A percentile compares a stretch with the other conserved stretches of the same genome.
phyloP scores from a whole-genome alignment of 345 rosid genomes.

The Ailanthus altissimus region DNA sequence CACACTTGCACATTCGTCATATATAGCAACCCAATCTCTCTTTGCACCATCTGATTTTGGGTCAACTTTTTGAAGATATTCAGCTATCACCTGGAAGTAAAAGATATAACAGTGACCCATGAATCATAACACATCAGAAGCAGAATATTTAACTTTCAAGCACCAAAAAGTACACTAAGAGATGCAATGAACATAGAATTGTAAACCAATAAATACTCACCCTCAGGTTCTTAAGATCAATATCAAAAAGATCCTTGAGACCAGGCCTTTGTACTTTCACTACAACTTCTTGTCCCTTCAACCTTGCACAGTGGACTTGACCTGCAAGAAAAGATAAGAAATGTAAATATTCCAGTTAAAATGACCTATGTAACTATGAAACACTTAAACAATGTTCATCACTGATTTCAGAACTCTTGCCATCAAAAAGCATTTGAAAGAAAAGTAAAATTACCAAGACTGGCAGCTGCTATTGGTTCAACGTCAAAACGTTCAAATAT shows the following conservation, averaged over 20 bases:
- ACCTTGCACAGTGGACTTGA: slow-evolving; percentile 92
- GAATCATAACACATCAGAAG: slow-evolving; percentile 18
- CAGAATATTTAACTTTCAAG: background rate
- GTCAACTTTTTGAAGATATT: slow-evolving; percentile 94
- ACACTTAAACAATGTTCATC: background rate
- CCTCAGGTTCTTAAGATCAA: slow-evolving; percentile 95
- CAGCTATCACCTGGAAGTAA: slow-evolving; percentile 77
- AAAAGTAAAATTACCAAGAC: slow-evolving; percentile 69
- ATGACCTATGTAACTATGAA: slow-evolving; percentile 7
- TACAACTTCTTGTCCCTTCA: slow-evolving; percentile 90
- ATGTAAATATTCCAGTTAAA: background rate
- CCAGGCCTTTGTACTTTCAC: slow-evolving; percentile 98
- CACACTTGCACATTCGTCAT: slow-evolving; percentile 96
- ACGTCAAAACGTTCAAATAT: slow-evolving; percentile 78
- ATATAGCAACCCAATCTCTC: slow-evolving; percentile 99
- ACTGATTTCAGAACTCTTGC: slow-evolving; percentile 10
- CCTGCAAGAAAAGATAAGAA: slow-evolving; percentile 47
- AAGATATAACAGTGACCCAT: background rate
- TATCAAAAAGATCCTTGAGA: slow-evolving; percentile 91
- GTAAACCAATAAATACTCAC: slow-evolving; percentile 40
- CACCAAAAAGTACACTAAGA: background rate
- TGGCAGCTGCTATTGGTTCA: slow-evolving; percentile 98
- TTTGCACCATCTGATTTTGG: slow-evolving; percentile 99
- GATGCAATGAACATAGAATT: background rate
- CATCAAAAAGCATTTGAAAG: slow-evolving; percentile 18